Evolutionary conservation across 2,329 filamentous ascomycete species (phyloP), one percentile per base, ranked within the genome.

Genomic region (Paecilomyces niveus): DNA sequence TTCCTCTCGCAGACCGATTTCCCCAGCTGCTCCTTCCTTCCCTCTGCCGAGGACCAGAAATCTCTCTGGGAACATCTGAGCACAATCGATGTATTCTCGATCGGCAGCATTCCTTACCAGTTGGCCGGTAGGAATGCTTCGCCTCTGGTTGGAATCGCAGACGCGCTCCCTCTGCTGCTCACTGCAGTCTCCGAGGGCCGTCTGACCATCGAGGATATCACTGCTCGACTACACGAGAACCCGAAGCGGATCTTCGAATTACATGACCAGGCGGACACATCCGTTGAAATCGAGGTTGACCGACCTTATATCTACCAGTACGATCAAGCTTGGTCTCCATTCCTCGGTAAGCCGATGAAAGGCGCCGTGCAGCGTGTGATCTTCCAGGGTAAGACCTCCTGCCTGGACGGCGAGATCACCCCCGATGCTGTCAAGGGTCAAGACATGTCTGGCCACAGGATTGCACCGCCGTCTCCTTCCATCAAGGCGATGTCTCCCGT

Each of bases 211-310:
- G 88, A 92, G 32, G 89, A 92, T 68, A 82, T 92, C 70, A 87
- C 84, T 69, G 70, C 76, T 57, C 85, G 87, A 50, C 81, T 92
- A 53, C 88, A 92, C 70, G 86, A 90, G 69, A 92, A 91, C 70
- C 89, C 89, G 2, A 89, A 88, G 77, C 83, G 84, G 70, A 92
- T 92, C 66, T 92, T 92, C 65, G 89, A 92, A 77, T 82, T 92
- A 55, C 89, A 92, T 64, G 89, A 92, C 65, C 89, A 92, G 74
- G 75, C 82, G n/a, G 86, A 86, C 59, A 86, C 87, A 39, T 84
- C 83, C 4, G 81, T 92, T 35, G 89, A 92, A 77, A 82, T 90
- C 22, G 89, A 92, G 74, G 80, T 92, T 65, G 89, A 90, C 70
- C 84, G 89, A 52, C 82, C 86, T 1, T 89, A 89, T 72, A 79